Conservation (phyloP, 805 yeast species). For the Barnettozyma californica region DNA sequence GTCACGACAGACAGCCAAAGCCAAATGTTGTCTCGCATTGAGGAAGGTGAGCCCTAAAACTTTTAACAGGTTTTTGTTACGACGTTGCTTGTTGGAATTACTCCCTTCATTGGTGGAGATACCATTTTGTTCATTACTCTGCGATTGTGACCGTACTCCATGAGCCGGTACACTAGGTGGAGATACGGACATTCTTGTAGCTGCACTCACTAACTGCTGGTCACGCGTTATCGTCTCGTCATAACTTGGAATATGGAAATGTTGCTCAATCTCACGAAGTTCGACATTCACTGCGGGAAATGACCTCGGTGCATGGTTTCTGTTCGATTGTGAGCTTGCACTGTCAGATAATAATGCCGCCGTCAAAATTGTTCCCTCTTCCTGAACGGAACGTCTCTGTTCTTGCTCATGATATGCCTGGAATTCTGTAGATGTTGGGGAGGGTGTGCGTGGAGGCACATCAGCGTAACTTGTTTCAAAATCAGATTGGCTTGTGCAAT, state of each 20-base stretch:
- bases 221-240: conserved; percentile 10
- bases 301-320: neutral
- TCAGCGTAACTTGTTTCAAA: conserved; percentile 31
- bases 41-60: conserved; percentile 63
- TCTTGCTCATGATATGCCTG: conserved; percentile 16
- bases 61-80: conserved; percentile 34
- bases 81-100: conserved; percentile 6
- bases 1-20: conserved; percentile 74
- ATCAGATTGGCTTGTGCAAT: conserved; percentile 10
- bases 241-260: conserved; percentile 11
- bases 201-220: conserved; percentile 5
- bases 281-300: neutral
- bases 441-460: conserved; percentile 35
- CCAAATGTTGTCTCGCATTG: conserved; percentile 70
- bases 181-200: conserved; percentile 3
- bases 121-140: neutral
- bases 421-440: conserved; percentile 23
- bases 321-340: neutral
- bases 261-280: neutral
- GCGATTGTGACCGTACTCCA: neutral
- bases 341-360: neutral
- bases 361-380: neutral
- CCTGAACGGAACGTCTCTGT: neutral
- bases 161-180: neutral
- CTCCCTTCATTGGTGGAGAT: conserved; percentile 1